Percentiles rank a stretch among this genome's conserved stretches.
Conservation (phyloP, 805 yeast species). For the Schwanniomyces yamadae region DNA sequence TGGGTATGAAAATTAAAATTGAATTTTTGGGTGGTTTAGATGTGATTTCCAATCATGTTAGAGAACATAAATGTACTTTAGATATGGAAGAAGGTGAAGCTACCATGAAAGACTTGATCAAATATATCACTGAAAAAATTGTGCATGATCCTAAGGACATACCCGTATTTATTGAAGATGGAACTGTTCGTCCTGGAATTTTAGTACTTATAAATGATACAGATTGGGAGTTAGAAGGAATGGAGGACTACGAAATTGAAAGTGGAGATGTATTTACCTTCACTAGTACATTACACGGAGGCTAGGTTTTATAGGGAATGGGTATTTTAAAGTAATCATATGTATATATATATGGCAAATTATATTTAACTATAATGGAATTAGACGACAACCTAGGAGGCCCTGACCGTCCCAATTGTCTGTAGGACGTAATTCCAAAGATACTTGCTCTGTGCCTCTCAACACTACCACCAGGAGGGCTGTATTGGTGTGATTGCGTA, state of each 20-base stretch:
- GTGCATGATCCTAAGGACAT: conserved; percentile 61
- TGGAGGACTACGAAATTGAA: conserved; percentile 75
- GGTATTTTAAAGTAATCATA: conserved; percentile 1
- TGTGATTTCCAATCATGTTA: conserved; percentile 61
- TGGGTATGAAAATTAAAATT: conserved; percentile 37
- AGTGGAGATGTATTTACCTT: conserved; percentile 77
- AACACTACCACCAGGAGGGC: conserved; percentile 25
- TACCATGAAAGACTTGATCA: conserved; percentile 52
- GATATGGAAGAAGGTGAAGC: conserved; percentile 45
- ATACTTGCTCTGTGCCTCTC: conserved; percentile 25
- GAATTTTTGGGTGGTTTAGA: conserved; percentile 78
- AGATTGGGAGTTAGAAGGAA: conserved; percentile 96
- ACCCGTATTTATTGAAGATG: conserved; percentile 80
- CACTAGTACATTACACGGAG: conserved; percentile 94
- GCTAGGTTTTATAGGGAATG: conserved; percentile 39
- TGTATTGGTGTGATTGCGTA: conserved; percentile 35
- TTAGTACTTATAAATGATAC: conserved; percentile 88
- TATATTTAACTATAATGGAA: conserved; percentile 30
- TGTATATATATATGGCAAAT: background rate
- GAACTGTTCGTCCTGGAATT: conserved; percentile 84
- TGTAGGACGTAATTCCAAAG: conserved; percentile 41
- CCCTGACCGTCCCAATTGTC: conserved; percentile 66
- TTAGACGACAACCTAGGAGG: conserved; percentile 63
- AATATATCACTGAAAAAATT: conserved; percentile 51
- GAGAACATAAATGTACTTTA: conserved; percentile 49